phyloP scores from a whole-genome alignment of 768 basidiomycete genomes.

The Mycena rebaudengoi region DNA sequence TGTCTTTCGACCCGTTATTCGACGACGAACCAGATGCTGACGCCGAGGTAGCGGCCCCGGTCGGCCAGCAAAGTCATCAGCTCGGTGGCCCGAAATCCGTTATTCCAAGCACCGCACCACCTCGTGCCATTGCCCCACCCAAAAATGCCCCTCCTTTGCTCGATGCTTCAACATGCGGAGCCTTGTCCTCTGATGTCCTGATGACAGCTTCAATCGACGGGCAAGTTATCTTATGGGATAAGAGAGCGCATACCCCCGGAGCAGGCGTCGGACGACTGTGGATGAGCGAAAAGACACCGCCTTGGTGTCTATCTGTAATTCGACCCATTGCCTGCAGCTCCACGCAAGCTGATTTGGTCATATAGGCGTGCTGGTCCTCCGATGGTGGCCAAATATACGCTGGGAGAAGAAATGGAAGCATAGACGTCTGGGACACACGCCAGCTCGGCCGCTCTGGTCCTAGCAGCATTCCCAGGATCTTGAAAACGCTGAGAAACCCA shows the following conservation, averaged over 20 bases:
- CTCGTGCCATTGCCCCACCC: constrained; percentile 59
- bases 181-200: constrained; percentile 83
- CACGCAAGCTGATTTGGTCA: neutral
- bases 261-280: constrained; percentile 84
- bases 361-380: constrained; percentile 92
- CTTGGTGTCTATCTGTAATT: constrained; percentile 94
- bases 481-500: constrained; percentile 88
- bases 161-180: constrained; percentile 62
- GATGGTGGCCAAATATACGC: constrained; percentile 90
- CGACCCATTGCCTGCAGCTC: neutral
- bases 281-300: constrained; percentile 92
- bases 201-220: constrained; percentile 94
- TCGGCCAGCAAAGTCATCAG: neutral
- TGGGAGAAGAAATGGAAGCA: constrained; percentile 87
- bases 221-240: constrained; percentile 92
- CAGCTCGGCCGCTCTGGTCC: constrained; percentile 72
- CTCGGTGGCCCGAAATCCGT: neutral
- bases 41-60: neutral
- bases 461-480: constrained; percentile 71
- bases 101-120: constrained; percentile 2
- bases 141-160: constrained; percentile 83
- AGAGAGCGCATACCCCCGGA: constrained; percentile 69
- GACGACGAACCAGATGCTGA: constrained; percentile 86
- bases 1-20: constrained; percentile 89
- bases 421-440: constrained; percentile 97